Evolutionary conservation across 805 yeast genomes (phyloP).

Genomic region (Lachancea sp.): DNA sequence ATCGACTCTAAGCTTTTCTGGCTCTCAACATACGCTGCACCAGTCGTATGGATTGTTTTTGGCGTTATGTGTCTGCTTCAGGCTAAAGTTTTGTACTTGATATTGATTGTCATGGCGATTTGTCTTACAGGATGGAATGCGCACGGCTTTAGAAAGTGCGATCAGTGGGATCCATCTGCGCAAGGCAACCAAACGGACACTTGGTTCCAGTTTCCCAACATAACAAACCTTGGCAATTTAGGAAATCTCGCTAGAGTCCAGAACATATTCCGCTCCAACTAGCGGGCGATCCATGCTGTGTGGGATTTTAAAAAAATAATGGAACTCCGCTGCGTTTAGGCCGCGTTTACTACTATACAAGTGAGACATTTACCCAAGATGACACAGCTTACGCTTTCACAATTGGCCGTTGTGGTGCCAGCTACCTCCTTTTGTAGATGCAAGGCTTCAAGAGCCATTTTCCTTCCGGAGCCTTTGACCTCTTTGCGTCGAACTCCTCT

Average conservation of each 20-base stretch:
- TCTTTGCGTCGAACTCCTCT: constrained; percentile 50
- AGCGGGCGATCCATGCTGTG: neutral
- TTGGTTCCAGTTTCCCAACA: constrained; percentile 28
- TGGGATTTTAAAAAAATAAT: neutral
- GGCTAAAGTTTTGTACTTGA: constrained; percentile 61
- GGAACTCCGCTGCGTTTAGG: too few relatives aligned
- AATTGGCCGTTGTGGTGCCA: neutral
- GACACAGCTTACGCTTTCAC: neutral
- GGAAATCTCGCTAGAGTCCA: constrained; percentile 22
- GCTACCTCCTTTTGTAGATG: constrained; percentile 78
- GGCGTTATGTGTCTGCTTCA: constrained; percentile 75
- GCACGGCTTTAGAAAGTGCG: constrained; percentile 86
- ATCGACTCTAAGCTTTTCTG: constrained; percentile 88
- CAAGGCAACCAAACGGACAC: constrained; percentile 9
- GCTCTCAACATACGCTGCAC: constrained; percentile 69
- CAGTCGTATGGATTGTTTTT: constrained; percentile 66
- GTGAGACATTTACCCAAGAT: too few relatives aligned
- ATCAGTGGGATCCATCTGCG: constrained; percentile 59
- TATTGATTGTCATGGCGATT: constrained; percentile 60
- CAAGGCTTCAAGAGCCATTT: constrained; percentile 93
- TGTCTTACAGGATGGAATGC: constrained; percentile 75
- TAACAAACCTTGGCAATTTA: constrained; percentile 25
- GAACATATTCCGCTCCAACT: constrained; percentile 22
- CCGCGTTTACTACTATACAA: neutral
- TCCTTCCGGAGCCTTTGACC: constrained; percentile 61